Evolutionary conservation across 1,139 yeast genomes (phyloP).

Genomic region (Geotrichum cucujoidarum): DNA sequence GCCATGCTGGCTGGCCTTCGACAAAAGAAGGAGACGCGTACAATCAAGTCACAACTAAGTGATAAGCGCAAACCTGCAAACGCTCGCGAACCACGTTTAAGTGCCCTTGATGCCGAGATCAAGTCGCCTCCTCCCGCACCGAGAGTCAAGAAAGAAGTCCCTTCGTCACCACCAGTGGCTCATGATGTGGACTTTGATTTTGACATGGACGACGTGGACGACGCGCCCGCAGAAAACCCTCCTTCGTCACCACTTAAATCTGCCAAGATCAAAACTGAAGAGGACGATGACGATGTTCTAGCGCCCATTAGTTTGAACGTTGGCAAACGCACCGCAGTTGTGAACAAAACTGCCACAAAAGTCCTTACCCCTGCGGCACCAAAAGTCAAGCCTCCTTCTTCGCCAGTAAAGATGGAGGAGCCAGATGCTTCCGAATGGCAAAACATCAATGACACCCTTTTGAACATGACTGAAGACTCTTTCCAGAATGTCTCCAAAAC

Average conservation of each 20-base stretch:
- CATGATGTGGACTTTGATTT: conserved; percentile 10
- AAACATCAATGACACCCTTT: conserved; percentile 11
- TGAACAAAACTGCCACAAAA: conserved; percentile 3
- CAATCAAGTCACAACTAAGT: conserved; percentile 6
- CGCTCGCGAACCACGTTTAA: not conserved
- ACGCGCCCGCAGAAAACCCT: conserved; percentile 24
- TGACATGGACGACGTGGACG: conserved; percentile 21
- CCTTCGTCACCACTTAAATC: conserved; percentile 13
- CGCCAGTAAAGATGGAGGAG: conserved; percentile 1
- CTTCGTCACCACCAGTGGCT: conserved; percentile 17
- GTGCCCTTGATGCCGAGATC: not conserved
- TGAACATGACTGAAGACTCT: not conserved
- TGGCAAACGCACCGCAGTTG: conserved; percentile 3
- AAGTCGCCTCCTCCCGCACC: not conserved
- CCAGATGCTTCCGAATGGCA: conserved; percentile 19
- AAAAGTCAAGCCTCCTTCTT: conserved; percentile 9
- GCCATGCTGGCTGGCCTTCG: conserved; percentile 15
- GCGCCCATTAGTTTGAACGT: conserved; percentile 11
- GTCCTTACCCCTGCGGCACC: not conserved
- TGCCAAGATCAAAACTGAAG: conserved; percentile 8
- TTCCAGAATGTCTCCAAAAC: conserved; percentile 14
- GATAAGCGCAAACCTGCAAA: conserved; percentile 10
- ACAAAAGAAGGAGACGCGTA: conserved; percentile 2
- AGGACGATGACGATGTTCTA: conserved; percentile 5
- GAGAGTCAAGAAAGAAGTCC: conserved; percentile 20